Percentiles rank a stretch among this genome's conserved stretches.
phyloP scores from a whole-genome alignment of 371 early-diverging fungal species.

The Rhizopus delemar region DNA sequence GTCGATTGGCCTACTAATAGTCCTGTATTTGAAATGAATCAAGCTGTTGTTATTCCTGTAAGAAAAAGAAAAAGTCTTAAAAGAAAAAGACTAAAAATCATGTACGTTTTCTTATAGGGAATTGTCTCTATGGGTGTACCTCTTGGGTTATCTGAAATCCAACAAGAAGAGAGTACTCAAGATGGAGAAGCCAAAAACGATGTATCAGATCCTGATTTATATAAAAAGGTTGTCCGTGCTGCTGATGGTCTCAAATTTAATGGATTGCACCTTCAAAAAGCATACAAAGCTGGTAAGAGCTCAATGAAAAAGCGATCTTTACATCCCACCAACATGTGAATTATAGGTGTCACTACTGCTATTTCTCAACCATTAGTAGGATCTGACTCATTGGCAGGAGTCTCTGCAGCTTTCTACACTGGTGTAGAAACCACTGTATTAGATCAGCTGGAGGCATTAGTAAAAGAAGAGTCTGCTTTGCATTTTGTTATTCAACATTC shows the following conservation, averaged over 20 bases:
- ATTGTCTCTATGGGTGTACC: slow-evolving; percentile 54
- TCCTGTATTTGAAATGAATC: slow-evolving; percentile 50
- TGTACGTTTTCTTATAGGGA: slow-evolving; percentile 28
- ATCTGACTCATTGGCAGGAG: slow-evolving; percentile 45
- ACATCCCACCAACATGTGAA: not conserved
- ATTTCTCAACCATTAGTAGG: slow-evolving; percentile 53
- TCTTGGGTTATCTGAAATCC: slow-evolving; percentile 63
- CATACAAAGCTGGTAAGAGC: slow-evolving; percentile 62
- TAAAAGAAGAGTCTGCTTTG: slow-evolving; percentile 65
- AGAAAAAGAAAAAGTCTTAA: slow-evolving; percentile 3
- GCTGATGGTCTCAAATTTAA: slow-evolving; percentile 65
- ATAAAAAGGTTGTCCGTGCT: slow-evolving; percentile 44
- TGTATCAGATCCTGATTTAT: slow-evolving; percentile 27
- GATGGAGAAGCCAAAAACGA: slow-evolving; percentile 56
- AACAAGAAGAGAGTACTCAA: slow-evolving; percentile 51
- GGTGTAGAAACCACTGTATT: slow-evolving; percentile 51
- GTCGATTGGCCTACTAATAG: slow-evolving; percentile 40
- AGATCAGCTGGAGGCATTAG: slow-evolving; percentile 47
- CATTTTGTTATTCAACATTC: slow-evolving; percentile 52
- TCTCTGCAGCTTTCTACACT: slow-evolving; percentile 61
- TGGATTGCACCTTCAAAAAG: slow-evolving; percentile 59
- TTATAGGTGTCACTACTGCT: slow-evolving; percentile 52
- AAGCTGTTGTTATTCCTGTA: slow-evolving; percentile 49
- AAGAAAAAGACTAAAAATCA: not conserved
- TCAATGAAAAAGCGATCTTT: not conserved